phyloP scores from a whole-genome alignment of 176 grass and related monocot genomes.

The Juncus inflexus region DNA sequence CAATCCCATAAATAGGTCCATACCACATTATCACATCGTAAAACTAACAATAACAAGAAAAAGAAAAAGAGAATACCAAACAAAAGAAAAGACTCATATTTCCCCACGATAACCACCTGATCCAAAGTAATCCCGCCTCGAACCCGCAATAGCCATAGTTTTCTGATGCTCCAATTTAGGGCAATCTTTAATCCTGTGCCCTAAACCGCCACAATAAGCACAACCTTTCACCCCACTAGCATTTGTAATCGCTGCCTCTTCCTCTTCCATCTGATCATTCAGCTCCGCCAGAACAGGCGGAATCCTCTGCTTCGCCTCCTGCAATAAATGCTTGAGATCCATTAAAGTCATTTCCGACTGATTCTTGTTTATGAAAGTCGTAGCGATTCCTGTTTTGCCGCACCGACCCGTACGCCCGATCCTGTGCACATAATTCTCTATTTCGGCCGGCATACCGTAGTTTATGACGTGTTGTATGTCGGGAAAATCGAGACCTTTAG shows the following conservation, averaged over 20 bases:
- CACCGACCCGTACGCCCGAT: slow-evolving; percentile 93
- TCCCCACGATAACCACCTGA: slow-evolving; percentile 84
- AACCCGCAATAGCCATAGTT: slow-evolving; percentile 72
- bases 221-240: slow-evolving; percentile 90
- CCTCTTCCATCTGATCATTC: slow-evolving; percentile 69
- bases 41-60: neutral
- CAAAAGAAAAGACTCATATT: slow-evolving; percentile 45
- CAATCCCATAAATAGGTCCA: no score
- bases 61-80: neutral
- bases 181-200: slow-evolving; percentile 78
- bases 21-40: slow-evolving; percentile 5
- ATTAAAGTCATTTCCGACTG: slow-evolving; percentile 80
- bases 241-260: slow-evolving; percentile 57
- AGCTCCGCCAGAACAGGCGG: slow-evolving; percentile 83
- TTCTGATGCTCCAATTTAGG: slow-evolving; percentile 93
- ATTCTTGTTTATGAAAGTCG: slow-evolving; percentile 98
- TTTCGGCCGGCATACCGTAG: slow-evolving; percentile 91
- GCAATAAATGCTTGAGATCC: slow-evolving; percentile 80
- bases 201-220: slow-evolving; percentile 85
- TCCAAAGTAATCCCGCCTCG: slow-evolving; percentile 75
- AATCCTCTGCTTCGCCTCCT: slow-evolving; percentile 92
- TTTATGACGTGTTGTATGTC: slow-evolving; percentile 98
- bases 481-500: slow-evolving; percentile 93
- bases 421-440: slow-evolving; percentile 91
- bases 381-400: slow-evolving; percentile 83